Evolutionary conservation across 1,284 basidiomycete genomes (phyloP), one percentile per base, ranked within the genome.

Genomic region (Ceratorhiza oryzae-sativae): DNA sequence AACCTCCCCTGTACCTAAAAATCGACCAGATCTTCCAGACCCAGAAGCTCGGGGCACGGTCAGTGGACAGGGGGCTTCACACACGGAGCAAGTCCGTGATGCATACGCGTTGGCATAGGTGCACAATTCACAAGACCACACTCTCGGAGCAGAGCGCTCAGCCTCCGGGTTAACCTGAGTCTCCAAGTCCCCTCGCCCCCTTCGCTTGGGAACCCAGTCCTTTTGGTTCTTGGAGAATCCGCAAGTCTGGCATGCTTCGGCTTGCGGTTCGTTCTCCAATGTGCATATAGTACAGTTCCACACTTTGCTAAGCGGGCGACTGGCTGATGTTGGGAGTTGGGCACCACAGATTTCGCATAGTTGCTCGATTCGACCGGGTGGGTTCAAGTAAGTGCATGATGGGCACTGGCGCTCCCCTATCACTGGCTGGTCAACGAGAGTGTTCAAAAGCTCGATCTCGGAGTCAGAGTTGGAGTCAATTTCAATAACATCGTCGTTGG

Each of bases 11-110:
- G 51, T 2, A 46, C 12, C 39, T 13, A n/a, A 58, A 4, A 48
- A 58, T 39, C 30, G 53, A 15, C 39, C 23, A 34, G 34, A 27
- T n/a, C 20, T 9, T 45, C 13, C 12, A 68, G 65, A 39, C 27
- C 65, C 65, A 48, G 65, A 68, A 68, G 51, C 55, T 68, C 12
- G 51, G 53, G 65, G 65, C 15, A 53, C 46, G 62, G 65, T 34
- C 42, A 46, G 13, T 58, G 74, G 0, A 89, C 88, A 45, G 86
- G 86, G 27, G 80, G 79, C 1, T 84, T 78, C 13, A 81, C 76
- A 77, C 93, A 95, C 2, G 86, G 88, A 3, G 86, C 85, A 77
- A 92, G 94, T 45, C 86, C 82, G 77, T 1, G 82, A 79, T 49
- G 81, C 76, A 0, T 81, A 72, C 0, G 79, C 75, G 77, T 95